Percentiles rank a stretch among this genome's conserved stretches.
Conservation (phyloP, 495 filamentous ascomycete genomes). For the Sabuloglossum arenarium region DNA sequence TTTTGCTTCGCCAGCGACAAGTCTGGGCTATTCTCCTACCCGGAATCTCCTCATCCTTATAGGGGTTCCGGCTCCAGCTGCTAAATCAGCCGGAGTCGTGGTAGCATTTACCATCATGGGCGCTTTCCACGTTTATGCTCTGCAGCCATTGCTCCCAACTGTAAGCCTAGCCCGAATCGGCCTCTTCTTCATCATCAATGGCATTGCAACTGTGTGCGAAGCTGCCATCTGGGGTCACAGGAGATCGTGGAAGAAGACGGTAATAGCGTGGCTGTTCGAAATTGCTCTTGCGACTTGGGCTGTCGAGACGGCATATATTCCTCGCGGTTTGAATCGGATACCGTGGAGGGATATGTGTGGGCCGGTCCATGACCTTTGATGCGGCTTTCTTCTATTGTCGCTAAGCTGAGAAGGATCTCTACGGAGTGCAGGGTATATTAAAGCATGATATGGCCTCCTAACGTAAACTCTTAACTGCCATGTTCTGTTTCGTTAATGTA, state of each 20-base stretch:
- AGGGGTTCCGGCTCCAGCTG: constrained; percentile 12
- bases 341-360: constrained; percentile 15
- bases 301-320: constrained; percentile 13
- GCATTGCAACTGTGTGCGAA: constrained; percentile 16
- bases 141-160: constrained; percentile 13
- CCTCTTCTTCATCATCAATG: constrained; percentile 18
- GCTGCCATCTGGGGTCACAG: constrained; percentile 17
- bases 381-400: too few species aligned
- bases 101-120: constrained; percentile 18
- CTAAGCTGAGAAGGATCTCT: too few species aligned
- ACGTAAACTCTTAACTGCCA: too few species aligned
- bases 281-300: constrained; percentile 16
- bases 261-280: constrained; percentile 17
- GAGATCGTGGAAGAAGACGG: constrained; percentile 14
- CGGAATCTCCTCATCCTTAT: constrained; percentile 10
- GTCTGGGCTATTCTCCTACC: constrained; percentile 15
- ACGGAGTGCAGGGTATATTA: too few species aligned
- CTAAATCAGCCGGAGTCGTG: constrained; percentile 14
- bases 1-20: constrained; percentile 17
- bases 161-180: constrained; percentile 13
- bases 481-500: too few species aligned
- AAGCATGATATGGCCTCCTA: too few species aligned
- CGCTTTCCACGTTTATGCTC: constrained; percentile 17
- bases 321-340: constrained; percentile 14
- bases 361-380: neutral